Base-by-base conservation (phyloP, 352 stramenopile genomes). In the Phytophthora meadii region DNA sequence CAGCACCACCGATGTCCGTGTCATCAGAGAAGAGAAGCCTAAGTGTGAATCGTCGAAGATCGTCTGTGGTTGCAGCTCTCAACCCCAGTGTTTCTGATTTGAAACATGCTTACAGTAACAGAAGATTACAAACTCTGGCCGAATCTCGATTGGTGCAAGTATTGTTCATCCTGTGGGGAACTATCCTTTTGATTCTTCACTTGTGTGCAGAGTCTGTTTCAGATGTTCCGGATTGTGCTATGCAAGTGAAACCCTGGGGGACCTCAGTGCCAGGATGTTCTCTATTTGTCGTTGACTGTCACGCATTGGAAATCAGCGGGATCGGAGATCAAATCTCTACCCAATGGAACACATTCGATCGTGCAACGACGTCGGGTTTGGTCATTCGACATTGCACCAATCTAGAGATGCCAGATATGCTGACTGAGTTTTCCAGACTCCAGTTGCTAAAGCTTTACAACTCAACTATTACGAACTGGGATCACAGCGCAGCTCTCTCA, bases 381-480 rank as follows among this genome's bases (percentile, higher is more conserved):
- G 53, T 68, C 12, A 74, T 81, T 48, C 47, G 63, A 2, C 50
- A 79, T 30, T 86, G 79, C 9, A 14, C 65, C 0, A 12, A 52
- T 3, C 52, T 88, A 2, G 60, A 77, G 30, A 59, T 86, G 14
- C 76, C 79, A 1, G 22, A 51, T 0, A 49, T n/a, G 0, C 55
- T 87, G 14, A 47, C 41, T 1, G 47, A 77, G 19, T 60, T 87
- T 32, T 69, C 73, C 14, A 30, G 56, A 10, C 40, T 89, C 15
- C 73, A 74, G 10, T 17, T 51, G 7, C 10, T 71, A 7, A 66
- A 67, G 7, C 42, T 87, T 15, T 83, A 81, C 69, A 76, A 84
- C n/a, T 74, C 68, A 0, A 74, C 54, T 1, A 60, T 87, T 24
- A 40, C 34, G 1, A 44, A 42, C 10, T 86, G 74, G 76, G 50